phyloP scores from a whole-genome alignment of 2,329 filamentous ascomycete genomes.

The Didymella glomerata region DNA sequence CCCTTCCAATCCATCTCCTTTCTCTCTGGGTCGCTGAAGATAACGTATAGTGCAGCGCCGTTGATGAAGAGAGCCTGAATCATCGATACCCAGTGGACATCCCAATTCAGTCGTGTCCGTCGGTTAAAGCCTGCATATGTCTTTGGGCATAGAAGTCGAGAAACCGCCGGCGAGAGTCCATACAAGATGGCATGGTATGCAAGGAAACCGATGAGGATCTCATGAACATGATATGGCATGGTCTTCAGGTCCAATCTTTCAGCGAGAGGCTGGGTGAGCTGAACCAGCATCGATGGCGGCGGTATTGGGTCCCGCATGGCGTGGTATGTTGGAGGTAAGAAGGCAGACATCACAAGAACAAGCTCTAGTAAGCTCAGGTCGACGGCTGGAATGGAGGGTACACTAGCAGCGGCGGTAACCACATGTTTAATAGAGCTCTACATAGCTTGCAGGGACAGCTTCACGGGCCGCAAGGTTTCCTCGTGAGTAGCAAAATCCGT shows the following conservation, averaged over 20 bases:
- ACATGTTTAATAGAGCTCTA: constrained; percentile 20
- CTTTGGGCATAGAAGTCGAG: constrained; percentile 66
- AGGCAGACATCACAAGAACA: constrained; percentile 30
- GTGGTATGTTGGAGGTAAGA: constrained; percentile 29
- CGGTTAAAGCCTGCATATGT: constrained; percentile 69
- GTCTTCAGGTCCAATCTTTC: constrained; percentile 68
- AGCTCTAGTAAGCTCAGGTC: constrained; percentile 19
- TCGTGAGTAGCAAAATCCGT: constrained; percentile 18
- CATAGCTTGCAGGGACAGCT: not conserved
- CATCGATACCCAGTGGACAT: constrained; percentile 85
- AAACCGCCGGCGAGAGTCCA: constrained; percentile 73
- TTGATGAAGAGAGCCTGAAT: constrained; percentile 79
- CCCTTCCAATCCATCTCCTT: constrained; percentile 72
- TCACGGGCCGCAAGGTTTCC: constrained; percentile 14
- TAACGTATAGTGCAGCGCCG: constrained; percentile 73
- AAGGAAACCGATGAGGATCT: constrained; percentile 71
- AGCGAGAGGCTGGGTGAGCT: constrained; percentile 69
- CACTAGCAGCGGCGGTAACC: constrained; percentile 16
- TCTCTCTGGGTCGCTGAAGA: constrained; percentile 71
- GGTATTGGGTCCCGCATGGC: constrained; percentile 78
- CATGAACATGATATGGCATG: constrained; percentile 80
- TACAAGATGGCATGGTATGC: constrained; percentile 74
- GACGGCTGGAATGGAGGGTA: constrained; percentile 11
- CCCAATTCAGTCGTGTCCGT: constrained; percentile 78
- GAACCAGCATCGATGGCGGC: constrained; percentile 63